Evolutionary conservation across 2,329 filamentous ascomycete species (phyloP).

Genomic region (Hypoxylon sp.): DNA sequence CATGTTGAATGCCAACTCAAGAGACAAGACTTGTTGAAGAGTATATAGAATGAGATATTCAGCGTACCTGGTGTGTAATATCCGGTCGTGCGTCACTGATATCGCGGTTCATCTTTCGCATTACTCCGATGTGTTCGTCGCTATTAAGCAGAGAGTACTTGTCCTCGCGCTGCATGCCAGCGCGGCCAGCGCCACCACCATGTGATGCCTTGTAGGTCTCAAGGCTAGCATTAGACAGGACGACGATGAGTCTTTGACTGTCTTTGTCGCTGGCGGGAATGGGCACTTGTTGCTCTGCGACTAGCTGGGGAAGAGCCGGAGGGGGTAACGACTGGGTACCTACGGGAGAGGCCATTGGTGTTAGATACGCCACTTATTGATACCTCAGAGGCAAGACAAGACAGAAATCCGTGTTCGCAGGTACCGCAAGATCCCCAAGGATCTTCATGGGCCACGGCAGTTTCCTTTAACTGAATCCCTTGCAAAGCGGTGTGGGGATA

Average conservation of each 20-base stretch:
- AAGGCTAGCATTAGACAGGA: constrained; percentile 95
- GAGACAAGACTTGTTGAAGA: constrained; percentile 41
- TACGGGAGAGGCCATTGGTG: constrained; percentile 58
- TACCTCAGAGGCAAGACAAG: constrained; percentile 1
- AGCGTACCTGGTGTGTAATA: constrained; percentile 95
- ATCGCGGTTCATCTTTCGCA: constrained; percentile 99
- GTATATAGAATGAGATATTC: constrained; percentile 33
- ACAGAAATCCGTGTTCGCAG: constrained; percentile 1
- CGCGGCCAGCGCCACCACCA: constrained; percentile 71
- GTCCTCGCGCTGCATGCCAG: constrained; percentile 81
- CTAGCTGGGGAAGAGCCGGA: constrained; percentile 89
- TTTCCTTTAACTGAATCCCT: constrained; percentile 19
- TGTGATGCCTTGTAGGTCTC: constrained; percentile 96
- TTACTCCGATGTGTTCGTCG: constrained; percentile 98
- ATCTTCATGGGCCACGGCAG: constrained; percentile 2
- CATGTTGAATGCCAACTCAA: constrained; percentile 62
- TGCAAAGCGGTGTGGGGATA: constrained; percentile 13
- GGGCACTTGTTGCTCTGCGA: constrained; percentile 90
- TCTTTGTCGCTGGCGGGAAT: constrained; percentile 91
- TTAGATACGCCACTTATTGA: constrained; percentile 35
- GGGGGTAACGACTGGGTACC: constrained; percentile 96
- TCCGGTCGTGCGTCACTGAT: constrained; percentile 98
- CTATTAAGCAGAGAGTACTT: constrained; percentile 99
- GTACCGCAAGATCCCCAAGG: constrained; percentile 1
- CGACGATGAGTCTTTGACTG: constrained; percentile 91